Evolutionary conservation across 2,329 filamentous ascomycete genomes (phyloP), one percentile per base, ranked within the genome.

Genomic region (Thermomyces lanuginosus): DNA sequence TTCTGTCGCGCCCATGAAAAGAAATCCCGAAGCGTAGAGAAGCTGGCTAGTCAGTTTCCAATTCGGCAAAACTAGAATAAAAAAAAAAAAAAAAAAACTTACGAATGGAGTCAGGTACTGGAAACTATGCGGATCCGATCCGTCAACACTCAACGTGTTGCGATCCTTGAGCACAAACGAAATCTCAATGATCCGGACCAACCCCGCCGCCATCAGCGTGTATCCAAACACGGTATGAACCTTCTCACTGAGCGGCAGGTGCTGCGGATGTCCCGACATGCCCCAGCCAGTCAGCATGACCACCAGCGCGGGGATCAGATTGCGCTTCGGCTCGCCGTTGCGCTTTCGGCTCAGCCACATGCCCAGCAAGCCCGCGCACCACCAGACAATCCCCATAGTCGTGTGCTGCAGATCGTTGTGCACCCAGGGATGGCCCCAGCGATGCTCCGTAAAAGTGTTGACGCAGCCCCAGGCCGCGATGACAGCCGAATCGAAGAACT

Each of bases 381-480:
- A 98, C 89, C 89, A 98, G 27, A 98, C 73, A 35, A 98, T 72
- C n/a, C 89, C 89, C 86, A 98, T 95, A n/a, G 79, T 81, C 0
- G 89, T 98, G 53, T 98, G 89, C 52, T 98, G 86, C 58, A 92
- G 72, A 51, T 98, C 89, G 46, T 93, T 95, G 53, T 70, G 72
- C 27, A 78, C 82, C 89, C 89, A 98, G 0, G 70, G 66, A 1
- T 64, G 64, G 29, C 89, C 89, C 89, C 89, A 98, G 27, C 78
- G 72, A 49, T 98, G 89, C 54, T 95, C 89, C 10, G 89, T 98
- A 42, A 98, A 95, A 6, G 89, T 95, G 54, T 95, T 98, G 55
- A 98, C 76, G 47, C 82, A 91, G 17, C 86, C 89, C 89, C 89
- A 98, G 1, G 77, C 74, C 1, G 84, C 80, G 46, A 98, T 95